Base-by-base conservation (phyloP, 352 stramenopile genomes). In the Globisporangium rhizosaccharum region DNA sequence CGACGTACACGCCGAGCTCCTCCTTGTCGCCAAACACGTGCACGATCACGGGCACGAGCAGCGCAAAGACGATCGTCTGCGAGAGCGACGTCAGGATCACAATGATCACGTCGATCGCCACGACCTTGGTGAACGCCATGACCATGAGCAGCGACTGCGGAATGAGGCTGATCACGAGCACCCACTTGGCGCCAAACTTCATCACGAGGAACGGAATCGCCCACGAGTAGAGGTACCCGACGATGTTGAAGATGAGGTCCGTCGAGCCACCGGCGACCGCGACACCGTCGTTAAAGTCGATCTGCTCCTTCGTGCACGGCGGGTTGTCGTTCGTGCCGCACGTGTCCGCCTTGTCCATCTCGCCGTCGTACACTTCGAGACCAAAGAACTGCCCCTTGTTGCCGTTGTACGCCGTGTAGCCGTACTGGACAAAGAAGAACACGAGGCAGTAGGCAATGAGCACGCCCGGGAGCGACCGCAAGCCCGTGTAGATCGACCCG, bases 341-440 rank as follows among this genome's bases (percentile, higher is more conserved):
- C 30, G 30, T 36, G 30, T 36, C 30, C 30, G 30, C 30, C 30
- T 36, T 36, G 30, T 36, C 30, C 30, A 36, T 36, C 30, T 36
- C 30, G 30, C 30, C 30, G 30, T 36, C 30, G 30, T 36, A 36
- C 30, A 36, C 30, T 25, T 52, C 30, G 12, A 47, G 11, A 6
- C 14, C 20, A 17, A 36, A 36, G 41, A 36, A 36, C 30, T 36
- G 30, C 6, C 30, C 30, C 30, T 36, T 36, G 61, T 66, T 66
- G 52, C 65, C 65, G 47, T 72, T 72, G 61, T 69, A 72, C 6
- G 65, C 65, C 39, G 65, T 72, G 61, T 69, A 72, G 20, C 65
- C 65, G 50, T 69, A 72, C 48, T 63, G 39, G 17, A 72, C 57
- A 36, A 58, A 59, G 26, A 72, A 59, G 46, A 69, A 72, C 28